These are phyloP conservation scores for Penicillium sp. DNA, from an alignment of 2,329 filamentous ascomycete genomes.

Conservation along the genomic window DNA sequence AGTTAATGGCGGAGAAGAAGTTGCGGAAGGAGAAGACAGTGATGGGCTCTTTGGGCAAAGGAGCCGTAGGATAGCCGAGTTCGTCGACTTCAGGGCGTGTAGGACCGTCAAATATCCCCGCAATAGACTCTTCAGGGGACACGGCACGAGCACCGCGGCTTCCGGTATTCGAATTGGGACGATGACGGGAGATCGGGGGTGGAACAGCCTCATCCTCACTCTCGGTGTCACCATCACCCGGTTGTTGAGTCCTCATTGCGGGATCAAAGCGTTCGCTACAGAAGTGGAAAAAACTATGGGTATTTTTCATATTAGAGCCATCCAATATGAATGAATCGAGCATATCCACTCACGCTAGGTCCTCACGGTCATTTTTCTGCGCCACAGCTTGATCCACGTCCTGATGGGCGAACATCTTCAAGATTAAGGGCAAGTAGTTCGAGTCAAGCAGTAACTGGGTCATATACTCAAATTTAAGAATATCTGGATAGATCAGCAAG, in stretches of 20 bases:
- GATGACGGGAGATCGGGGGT: constrained; percentile 74
- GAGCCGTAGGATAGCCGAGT: constrained; percentile 74
- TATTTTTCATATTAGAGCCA: neutral
- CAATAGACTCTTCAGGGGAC: constrained; percentile 32
- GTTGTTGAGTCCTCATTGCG: constrained; percentile 40
- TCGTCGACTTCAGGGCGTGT: constrained; percentile 73
- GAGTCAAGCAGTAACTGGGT: constrained; percentile 91
- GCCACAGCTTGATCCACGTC: constrained; percentile 90
- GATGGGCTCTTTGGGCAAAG: constrained; percentile 71
- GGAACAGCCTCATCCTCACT: constrained; percentile 76
- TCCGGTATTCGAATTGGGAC: constrained; percentile 38
- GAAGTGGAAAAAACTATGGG: constrained; percentile 80
- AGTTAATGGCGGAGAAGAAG: constrained; percentile 94
- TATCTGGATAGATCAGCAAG: constrained; percentile 59
- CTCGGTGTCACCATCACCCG: constrained; percentile 42
- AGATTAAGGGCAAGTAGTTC: constrained; percentile 87
- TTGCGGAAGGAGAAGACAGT: constrained; percentile 91
- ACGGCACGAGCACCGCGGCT: constrained; percentile 30
- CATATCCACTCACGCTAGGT: constrained; percentile 66
- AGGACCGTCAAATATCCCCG: constrained; percentile 32
- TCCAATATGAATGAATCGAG: neutral
- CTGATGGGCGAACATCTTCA: constrained; percentile 93
- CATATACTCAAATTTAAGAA: constrained; percentile 94
- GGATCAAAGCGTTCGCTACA: constrained; percentile 75
- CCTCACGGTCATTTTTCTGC: constrained; percentile 78